Evolutionary conservation across 805 yeast genomes (phyloP).

Genomic region (Schizosaccharomyces cryophilus): DNA sequence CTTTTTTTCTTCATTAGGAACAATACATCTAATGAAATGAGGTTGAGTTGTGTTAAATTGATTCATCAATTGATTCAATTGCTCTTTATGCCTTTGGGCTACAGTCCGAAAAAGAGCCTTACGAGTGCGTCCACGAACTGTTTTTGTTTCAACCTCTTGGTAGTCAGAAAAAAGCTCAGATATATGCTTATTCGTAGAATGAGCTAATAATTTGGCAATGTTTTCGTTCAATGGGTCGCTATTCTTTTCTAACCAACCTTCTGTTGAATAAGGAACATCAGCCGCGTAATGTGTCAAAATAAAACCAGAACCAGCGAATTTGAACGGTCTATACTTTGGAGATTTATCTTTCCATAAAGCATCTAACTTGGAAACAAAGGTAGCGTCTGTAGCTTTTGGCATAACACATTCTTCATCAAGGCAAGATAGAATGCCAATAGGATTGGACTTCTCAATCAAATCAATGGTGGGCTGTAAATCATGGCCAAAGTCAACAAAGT

Average conservation of each 20-base stretch:
- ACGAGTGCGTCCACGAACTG: conserved; percentile 10
- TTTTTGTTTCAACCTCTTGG: conserved; percentile 10
- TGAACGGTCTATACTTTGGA: conserved; percentile 44
- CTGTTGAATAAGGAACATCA: conserved; percentile 74
- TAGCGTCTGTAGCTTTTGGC: conserved; percentile 64
- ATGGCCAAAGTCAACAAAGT: conserved; percentile 77
- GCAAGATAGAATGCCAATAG: conserved; percentile 64
- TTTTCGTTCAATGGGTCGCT: conserved; percentile 77
- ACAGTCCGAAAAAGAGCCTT: conserved; percentile 44
- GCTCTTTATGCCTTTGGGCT: conserved; percentile 73
- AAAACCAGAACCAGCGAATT: conserved; percentile 38
- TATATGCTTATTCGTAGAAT: conserved; percentile 34
- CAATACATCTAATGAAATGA: conserved; percentile 85
- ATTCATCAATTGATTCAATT: conserved; percentile 41
- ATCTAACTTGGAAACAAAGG: conserved; percentile 60
- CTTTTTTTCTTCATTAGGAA: conserved; percentile 60
- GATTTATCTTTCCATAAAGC: conserved; percentile 33
- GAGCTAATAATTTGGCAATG: conserved; percentile 32
- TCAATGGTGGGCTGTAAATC: conserved; percentile 89
- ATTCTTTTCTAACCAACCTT: conserved; percentile 84
- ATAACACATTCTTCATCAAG: conserved; percentile 88
- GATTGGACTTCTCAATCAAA: conserved; percentile 48
- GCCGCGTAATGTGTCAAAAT: conserved; percentile 85
- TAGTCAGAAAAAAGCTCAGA: conserved; percentile 26
- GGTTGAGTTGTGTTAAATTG: conserved; percentile 69